A percentile compares a stretch with the other conserved stretches of the same genome.
Evolutionary conservation across 768 basidiomycete species (phyloP).

Genomic region (Suillus cothurnatus): DNA sequence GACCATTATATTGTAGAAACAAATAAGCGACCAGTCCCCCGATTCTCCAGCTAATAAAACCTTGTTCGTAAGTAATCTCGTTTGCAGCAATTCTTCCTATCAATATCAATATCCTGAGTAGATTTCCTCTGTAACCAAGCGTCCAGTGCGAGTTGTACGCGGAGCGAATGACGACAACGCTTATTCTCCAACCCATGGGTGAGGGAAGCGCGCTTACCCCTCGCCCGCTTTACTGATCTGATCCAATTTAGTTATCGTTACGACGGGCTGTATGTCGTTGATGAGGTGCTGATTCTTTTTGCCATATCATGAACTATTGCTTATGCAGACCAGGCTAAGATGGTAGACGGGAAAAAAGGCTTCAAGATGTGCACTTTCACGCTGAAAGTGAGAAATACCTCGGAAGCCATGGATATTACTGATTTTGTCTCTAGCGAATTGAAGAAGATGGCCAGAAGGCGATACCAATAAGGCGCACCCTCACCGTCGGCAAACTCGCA

Average conservation of each 20-base stretch:
- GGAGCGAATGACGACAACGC: slow-evolving; percentile 22
- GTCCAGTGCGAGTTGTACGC: slow-evolving; percentile 42
- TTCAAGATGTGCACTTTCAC: slow-evolving; percentile 32
- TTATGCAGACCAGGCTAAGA: slow-evolving; percentile 19
- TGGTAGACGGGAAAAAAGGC: slow-evolving; percentile 21
- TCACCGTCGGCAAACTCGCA: slow-evolving; percentile 12
- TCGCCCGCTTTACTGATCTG: neutral
- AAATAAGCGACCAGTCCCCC: slow-evolving; percentile 27
- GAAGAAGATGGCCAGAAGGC: slow-evolving; percentile 20
- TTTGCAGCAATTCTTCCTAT: neutral
- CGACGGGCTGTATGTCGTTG: slow-evolving; percentile 34
- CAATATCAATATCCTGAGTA: slow-evolving; percentile 12
- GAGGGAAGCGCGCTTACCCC: neutral
- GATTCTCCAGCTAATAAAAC: slow-evolving; percentile 23
- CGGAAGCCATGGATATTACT: neutral
- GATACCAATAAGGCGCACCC: slow-evolving; percentile 26
- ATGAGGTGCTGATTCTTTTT: slow-evolving; percentile 15
- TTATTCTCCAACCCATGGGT: slow-evolving; percentile 30
- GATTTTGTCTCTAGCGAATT: slow-evolving; percentile 24
- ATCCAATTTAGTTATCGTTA: slow-evolving; percentile 28
- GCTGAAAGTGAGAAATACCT: slow-evolving; percentile 22
- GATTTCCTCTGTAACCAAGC: slow-evolving; percentile 30
- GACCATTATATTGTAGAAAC: slow-evolving; percentile 18
- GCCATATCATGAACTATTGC: slow-evolving; percentile 2
- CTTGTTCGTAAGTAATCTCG: slow-evolving; percentile 16